These are phyloP conservation scores for Chamaecrista fasciculata DNA, from an alignment of 306 rosid genomes.

Conservation along the genomic window DNA sequence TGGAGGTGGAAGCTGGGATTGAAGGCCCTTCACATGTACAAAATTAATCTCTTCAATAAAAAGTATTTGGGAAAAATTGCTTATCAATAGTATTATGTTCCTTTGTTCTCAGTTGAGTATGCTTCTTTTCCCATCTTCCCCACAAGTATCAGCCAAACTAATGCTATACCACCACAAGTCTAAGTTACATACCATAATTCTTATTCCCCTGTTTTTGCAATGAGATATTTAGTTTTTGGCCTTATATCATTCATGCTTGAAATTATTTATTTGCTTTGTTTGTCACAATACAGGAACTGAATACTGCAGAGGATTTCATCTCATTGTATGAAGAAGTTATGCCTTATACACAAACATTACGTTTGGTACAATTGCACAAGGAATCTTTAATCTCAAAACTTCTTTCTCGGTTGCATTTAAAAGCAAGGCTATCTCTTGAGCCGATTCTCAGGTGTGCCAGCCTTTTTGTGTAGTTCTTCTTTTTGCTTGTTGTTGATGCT, in stretches of 20 bases:
- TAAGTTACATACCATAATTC: too few species aligned
- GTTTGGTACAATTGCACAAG: conserved; percentile 73
- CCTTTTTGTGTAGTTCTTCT: conserved; percentile 3
- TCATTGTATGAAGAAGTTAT: conserved; percentile 66
- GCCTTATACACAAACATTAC: conserved; percentile 69
- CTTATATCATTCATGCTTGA: not conserved
- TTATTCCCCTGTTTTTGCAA: not conserved
- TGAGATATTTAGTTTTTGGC: not conserved
- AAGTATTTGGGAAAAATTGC: not conserved
- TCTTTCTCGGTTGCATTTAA: conserved; percentile 62
- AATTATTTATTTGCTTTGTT: conserved; percentile 4
- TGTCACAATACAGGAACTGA: conserved; percentile 62
- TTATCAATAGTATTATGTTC: not conserved
- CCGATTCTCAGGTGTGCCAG: conserved; percentile 70
- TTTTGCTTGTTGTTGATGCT: conserved; percentile 22
- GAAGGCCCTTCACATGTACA: not conserved
- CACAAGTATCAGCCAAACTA: not conserved
- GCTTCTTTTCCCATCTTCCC: not conserved
- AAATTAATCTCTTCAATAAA: not conserved
- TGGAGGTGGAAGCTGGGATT: not conserved
- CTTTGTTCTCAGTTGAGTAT: not conserved
- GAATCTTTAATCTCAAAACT: conserved; percentile 60
- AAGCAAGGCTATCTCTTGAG: conserved; percentile 83
- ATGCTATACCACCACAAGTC: not conserved
- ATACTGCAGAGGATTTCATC: conserved; percentile 88